A percentile compares a stretch with the other conserved stretches of the same genome.
Evolutionary conservation across 2,329 filamentous ascomycete genomes (phyloP).

Genomic region (Xylaria sp.): DNA sequence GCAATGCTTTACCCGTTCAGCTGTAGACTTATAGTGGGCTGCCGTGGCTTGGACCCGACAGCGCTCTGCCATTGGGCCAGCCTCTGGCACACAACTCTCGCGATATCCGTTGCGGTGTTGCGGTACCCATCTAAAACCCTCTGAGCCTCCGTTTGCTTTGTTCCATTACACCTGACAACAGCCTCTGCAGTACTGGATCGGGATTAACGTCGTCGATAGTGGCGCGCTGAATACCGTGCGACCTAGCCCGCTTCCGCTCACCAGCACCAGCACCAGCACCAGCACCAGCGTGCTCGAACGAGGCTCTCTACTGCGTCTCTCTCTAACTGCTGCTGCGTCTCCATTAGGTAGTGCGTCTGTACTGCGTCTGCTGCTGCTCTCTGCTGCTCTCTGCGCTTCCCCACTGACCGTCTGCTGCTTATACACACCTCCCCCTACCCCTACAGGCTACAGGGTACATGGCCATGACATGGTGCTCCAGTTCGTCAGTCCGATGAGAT

Average conservation of each 20-base stretch:
- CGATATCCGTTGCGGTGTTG: conserved; percentile 37
- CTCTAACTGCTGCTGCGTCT: not conserved
- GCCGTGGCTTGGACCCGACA: conserved; percentile 33
- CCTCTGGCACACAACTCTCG: conserved; percentile 35
- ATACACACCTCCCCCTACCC: conserved; percentile 22
- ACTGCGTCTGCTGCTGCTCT: conserved; percentile 1
- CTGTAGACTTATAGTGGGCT: conserved; percentile 33
- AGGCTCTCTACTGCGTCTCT: conserved; percentile 11
- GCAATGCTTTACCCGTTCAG: conserved; percentile 36
- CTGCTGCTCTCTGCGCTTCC: conserved; percentile 1
- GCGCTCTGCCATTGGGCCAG: conserved; percentile 32
- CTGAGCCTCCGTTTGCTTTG: conserved; percentile 34
- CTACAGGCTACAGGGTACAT: conserved; percentile 6
- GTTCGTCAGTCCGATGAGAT: conserved; percentile 21
- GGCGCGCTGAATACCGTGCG: conserved; percentile 48
- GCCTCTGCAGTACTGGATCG: conserved; percentile 38
- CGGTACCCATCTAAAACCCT: conserved; percentile 29
- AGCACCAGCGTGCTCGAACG: conserved; percentile 9
- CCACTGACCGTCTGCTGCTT: conserved; percentile 23
- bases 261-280: too few species aligned
- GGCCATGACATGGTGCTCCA: not conserved
- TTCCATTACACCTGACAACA: conserved; percentile 43
- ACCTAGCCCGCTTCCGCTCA: conserved; percentile 25
- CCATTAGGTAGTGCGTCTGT: too few species aligned
- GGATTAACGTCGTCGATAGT: conserved; percentile 44